Base-by-base conservation (phyloP, 1,284 basidiomycete species). In the Malassezia restricta region DNA sequence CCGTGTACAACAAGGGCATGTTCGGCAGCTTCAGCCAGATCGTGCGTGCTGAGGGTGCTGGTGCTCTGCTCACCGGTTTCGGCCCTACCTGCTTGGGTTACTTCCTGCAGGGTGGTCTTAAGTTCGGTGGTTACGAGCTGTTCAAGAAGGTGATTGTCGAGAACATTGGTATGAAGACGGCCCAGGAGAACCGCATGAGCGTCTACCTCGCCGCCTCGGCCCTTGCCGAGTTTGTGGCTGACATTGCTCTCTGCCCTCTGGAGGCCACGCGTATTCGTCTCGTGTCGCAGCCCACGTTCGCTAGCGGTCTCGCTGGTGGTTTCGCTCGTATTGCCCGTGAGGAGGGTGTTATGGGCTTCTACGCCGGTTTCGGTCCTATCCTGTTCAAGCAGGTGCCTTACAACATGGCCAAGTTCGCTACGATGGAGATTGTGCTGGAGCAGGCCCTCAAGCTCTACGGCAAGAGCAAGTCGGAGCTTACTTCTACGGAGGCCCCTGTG, bases 1-100 rank as follows among this genome's bases (percentile, higher is more conserved):
- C 74, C 69, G 74, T 75, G 49, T 79, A 79, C 78, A 79, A 79
- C 77, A 77, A 75, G 76, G 70, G 70, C 50, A 71, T 72, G 66
- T 57, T 72, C 38, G 65, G 62, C 39, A 64, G 62, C 48, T 71
- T 72, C 70, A 64, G 70, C 45, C 70, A 72, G 57, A 63, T 72
- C 33, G 37, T 71, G 39, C 56, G 62, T 44, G 63, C 64, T 50
- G 70, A 72, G 57, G 70, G 70, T 56, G 56, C 66, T 11, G 68
- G 65, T 40, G 70, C 68, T 17, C 68, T 72, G 40, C 66, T 72
- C 43, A 71, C 70, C 50, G 70, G 70, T 66, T 54, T 68, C 31
- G 70, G 70, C 40, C 70, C 70, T 41, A 72, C 70, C 44, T 61
- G 62, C 35, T 61, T 62, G 54, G 70, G 70, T 31, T 72, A 72